phyloP scores from a whole-genome alignment of 345 rosid species.

The Linum trigynum region DNA sequence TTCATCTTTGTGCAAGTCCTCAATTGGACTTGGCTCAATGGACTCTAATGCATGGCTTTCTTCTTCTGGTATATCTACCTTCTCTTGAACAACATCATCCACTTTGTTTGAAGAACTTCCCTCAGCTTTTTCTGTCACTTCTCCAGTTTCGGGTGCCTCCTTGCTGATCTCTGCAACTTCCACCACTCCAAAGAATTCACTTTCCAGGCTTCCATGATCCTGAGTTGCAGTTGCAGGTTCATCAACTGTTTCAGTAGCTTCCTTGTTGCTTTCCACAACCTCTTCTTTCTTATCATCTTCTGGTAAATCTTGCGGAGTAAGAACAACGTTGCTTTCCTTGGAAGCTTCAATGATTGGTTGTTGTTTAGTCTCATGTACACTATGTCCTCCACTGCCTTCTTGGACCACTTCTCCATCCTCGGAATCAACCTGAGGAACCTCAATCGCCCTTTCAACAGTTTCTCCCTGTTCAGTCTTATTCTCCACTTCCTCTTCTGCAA shows the following conservation, averaged over 20 bases:
- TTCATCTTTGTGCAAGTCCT: constrained; percentile 8
- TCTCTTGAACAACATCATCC: not conserved
- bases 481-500: constrained; percentile 5
- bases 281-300: not conserved
- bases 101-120: not conserved
- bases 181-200: not conserved
- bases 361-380: not conserved
- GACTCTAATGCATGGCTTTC: not conserved
- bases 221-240: not conserved
- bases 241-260: not conserved
- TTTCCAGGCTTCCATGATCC: not conserved
- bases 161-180: not conserved
- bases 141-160: not conserved
- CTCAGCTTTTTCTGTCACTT: not conserved
- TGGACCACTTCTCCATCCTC: not conserved
- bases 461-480: constrained; percentile 2
- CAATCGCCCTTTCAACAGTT: constrained; percentile 1
- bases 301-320: too few relatives aligned
- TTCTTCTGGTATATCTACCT: not conserved
- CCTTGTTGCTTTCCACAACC: not conserved
- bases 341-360: too few relatives aligned
- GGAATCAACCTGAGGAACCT: not conserved
- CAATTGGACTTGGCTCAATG: not conserved
- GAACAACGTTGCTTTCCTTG: too few relatives aligned
- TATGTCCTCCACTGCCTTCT: not conserved